phyloP scores from a whole-genome alignment of 2,329 filamentous ascomycete genomes.

The Aspergillus uvarum region DNA sequence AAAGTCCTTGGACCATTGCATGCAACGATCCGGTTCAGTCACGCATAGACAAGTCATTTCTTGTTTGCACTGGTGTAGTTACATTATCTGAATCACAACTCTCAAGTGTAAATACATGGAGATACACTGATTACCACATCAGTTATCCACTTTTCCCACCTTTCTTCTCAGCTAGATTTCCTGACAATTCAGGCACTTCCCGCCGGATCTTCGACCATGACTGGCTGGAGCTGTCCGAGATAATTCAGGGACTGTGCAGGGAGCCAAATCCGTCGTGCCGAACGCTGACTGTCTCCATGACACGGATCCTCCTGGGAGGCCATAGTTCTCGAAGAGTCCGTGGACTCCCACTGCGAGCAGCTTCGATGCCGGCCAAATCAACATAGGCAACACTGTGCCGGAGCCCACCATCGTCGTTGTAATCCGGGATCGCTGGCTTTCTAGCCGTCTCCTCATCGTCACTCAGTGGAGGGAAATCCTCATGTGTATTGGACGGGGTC shows the following conservation, averaged over 20 bases:
- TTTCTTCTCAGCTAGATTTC: too few species aligned
- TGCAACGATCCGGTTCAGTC: too few species aligned
- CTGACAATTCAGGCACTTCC: too few species aligned
- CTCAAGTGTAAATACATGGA: too few species aligned
- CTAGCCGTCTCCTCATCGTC: background rate
- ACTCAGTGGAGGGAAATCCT: background rate
- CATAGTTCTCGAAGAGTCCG: background rate
- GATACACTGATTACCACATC: too few species aligned
- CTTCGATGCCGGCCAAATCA: background rate
- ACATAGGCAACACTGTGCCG: background rate
- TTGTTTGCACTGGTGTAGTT: too few species aligned
- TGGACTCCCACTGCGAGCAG: background rate
- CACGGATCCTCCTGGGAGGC: background rate
- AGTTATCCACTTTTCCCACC: too few species aligned
- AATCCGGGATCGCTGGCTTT: background rate
- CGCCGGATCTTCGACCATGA: too few species aligned
- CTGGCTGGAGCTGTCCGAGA: background rate
- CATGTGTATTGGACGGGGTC: background rate
- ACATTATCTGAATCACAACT: too few species aligned
- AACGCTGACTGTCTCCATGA: background rate
- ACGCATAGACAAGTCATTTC: too few species aligned
- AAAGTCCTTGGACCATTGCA: too few species aligned
- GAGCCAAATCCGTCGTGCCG: background rate
- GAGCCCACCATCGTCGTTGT: background rate
- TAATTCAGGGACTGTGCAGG: background rate